Conservation (phyloP, 2,329 filamentous ascomycete genomes). For the Lasiodiplodia sp. region DNA sequence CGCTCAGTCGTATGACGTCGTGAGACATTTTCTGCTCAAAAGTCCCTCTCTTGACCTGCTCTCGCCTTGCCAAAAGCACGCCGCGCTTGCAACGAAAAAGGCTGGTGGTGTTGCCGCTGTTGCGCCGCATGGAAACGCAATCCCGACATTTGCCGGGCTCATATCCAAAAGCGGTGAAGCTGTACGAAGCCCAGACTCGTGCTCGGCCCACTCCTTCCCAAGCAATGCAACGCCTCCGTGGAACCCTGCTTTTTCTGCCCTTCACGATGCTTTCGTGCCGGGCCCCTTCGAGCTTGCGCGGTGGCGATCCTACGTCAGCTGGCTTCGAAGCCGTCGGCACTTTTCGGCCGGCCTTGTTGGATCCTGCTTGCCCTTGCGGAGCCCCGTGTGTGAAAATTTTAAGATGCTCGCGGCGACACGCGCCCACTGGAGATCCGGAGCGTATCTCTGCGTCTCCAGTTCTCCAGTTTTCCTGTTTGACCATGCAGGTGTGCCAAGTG, state of each 20-base stretch:
- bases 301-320: slow-evolving; percentile 20
- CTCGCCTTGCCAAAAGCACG: slow-evolving; percentile 5
- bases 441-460: slow-evolving; percentile 1
- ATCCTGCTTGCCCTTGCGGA: neutral
- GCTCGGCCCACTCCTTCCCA: slow-evolving; percentile 1
- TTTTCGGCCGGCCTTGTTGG: neutral
- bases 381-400: slow-evolving; percentile 9
- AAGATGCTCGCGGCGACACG: slow-evolving; percentile 11
- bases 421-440: slow-evolving; percentile 18
- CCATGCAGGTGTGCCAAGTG: slow-evolving; percentile 21
- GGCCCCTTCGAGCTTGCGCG: neutral
- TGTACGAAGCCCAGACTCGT: slow-evolving; percentile 22
- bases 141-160: slow-evolving; percentile 14
- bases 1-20: slow-evolving; percentile 10
- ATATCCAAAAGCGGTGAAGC: slow-evolving; percentile 24
- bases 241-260: slow-evolving; percentile 15
- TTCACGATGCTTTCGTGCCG: neutral
- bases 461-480: slow-evolving; percentile 25
- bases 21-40: slow-evolving; percentile 9
- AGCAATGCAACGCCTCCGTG: slow-evolving; percentile 16
- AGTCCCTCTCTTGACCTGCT: neutral
- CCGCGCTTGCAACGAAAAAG: slow-evolving; percentile 1
- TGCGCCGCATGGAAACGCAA: slow-evolving; percentile 20
- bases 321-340: neutral
- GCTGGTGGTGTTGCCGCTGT: slow-evolving; percentile 16